Evolutionary conservation across 805 yeast species (phyloP).

Genomic region (Lachancea sp.): DNA sequence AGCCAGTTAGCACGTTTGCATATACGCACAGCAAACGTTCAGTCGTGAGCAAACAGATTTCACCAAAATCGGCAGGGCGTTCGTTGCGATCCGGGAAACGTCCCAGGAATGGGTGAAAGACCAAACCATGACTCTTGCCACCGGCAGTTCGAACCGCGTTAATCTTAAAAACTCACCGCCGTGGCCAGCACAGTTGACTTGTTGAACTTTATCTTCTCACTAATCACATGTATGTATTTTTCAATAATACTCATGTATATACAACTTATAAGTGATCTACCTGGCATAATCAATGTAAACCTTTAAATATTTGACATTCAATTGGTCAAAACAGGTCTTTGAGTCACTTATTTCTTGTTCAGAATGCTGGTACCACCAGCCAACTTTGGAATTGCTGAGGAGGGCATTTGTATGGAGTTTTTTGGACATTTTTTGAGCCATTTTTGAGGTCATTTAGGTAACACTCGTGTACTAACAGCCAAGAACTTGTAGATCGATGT

Average conservation of each 20-base stretch:
- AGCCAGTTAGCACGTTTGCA: not conserved
- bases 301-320: not conserved
- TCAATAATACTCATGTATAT: too few relatives aligned
- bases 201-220: too few relatives aligned
- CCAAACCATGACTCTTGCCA: too few relatives aligned
- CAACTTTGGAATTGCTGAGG: constrained; percentile 85
- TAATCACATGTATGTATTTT: too few relatives aligned
- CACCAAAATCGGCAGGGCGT: too few relatives aligned
- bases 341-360: not conserved
- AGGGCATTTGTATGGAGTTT: constrained; percentile 50
- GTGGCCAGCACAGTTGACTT: too few relatives aligned
- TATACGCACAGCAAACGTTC: not conserved
- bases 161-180: too few relatives aligned
- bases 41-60: too few relatives aligned
- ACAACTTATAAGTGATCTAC: not conserved
- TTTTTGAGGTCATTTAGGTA: not conserved
- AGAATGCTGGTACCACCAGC: constrained; percentile 87
- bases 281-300: not conserved
- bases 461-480: not conserved
- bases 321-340: too few relatives aligned
- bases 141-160: too few relatives aligned
- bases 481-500: constrained; percentile 48
- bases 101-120: too few relatives aligned
- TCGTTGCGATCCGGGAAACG: too few relatives aligned
- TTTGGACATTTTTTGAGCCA: not conserved